Evolutionary conservation across 2,329 filamentous ascomycete species (phyloP), one percentile per base, ranked within the genome.

Genomic region (Paraconiothyrium brasiliense): DNA sequence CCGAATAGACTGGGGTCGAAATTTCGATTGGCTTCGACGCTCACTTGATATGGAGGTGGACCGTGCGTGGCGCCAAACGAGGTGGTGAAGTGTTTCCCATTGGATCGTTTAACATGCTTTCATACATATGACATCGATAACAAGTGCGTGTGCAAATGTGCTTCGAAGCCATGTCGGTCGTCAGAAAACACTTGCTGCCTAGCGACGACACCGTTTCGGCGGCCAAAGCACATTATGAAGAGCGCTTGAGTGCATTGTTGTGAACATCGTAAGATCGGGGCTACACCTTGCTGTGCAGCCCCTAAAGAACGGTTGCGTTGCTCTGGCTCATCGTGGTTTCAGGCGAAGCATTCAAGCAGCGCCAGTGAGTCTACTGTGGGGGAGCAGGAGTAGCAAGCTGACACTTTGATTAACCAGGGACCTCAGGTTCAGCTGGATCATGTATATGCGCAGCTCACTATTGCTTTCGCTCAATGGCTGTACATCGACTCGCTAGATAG

Each of bases 31-130:
- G 54, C 27, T 22, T 46, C 16, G 30, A 55, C 41, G 41, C 14
- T 22, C 39, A 46, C 27, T 30, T 13, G 35, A 22, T 10, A 27
- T 35, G 39, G 52, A 22, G 54, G 30, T 39, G 54, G 43, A 37
- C 43, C 30, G 54, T 48, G 54, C 54, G 54, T 56, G 54, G 43
- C 54, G 54, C 54, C 34, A n/a, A 14, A 39, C 20, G 5, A 13
- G 2, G 14, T 34, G 13, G 41, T 16, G 32, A 22, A 22, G 30
- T 11, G 8, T 16, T 39, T 6, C 22, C 52, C 9, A 55, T 47
- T 55, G 52, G 52, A 4, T 35, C 52, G 30, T 32, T 54, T 32
- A 20, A 3, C 20, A 20, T 34, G 9, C 2, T 14, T 8, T 11
- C 24, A 22, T 46, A 30, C 52, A 46, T 46, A 41, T 7, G 13